phyloP scores from a whole-genome alignment of 495 filamentous ascomycete species.

The Penicillium odoratum region DNA sequence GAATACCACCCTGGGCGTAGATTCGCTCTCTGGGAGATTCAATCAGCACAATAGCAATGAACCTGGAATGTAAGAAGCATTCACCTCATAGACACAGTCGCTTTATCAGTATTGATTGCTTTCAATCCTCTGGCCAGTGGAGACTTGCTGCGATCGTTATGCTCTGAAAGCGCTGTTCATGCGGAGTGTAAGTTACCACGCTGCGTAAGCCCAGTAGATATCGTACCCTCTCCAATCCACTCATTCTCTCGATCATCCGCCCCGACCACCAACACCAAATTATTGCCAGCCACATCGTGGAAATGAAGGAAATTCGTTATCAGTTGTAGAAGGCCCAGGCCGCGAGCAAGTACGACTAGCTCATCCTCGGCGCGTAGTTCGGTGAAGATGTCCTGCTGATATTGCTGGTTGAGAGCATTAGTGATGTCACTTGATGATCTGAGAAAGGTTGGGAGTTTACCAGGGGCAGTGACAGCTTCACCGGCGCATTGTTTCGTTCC shows the following conservation, averaged over 20 bases:
- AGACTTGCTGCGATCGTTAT: constrained; percentile 79
- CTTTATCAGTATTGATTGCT: constrained; percentile 91
- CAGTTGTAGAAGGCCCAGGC: constrained; percentile 85
- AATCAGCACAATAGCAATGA: constrained; percentile 8
- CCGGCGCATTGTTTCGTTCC: constrained; percentile 61
- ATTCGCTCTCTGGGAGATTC: constrained; percentile 70
- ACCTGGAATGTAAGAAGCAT: constrained; percentile 3
- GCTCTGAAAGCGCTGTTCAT: constrained; percentile 75
- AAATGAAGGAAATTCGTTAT: constrained; percentile 94
- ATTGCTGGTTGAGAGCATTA: constrained; percentile 52
- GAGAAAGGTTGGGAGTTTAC: constrained; percentile 47
- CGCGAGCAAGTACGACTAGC: constrained; percentile 85
- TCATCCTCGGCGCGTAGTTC: constrained; percentile 90
- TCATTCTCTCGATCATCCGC: constrained; percentile 92
- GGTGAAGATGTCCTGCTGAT: constrained; percentile 89
- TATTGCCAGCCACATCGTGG: constrained; percentile 94
- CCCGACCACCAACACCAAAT: constrained; percentile 84
- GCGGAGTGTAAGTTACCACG: constrained; percentile 11
- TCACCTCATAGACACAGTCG: constrained; percentile 72
- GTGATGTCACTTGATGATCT: constrained; percentile 6
- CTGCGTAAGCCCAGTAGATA: not conserved
- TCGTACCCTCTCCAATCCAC: constrained; percentile 78
- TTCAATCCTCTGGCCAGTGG: constrained; percentile 80
- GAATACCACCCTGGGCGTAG: constrained; percentile 84
- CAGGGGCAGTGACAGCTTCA: constrained; percentile 91